phyloP scores from a whole-genome alignment of 1,284 basidiomycete genomes.

The Testicularia cyperi region DNA sequence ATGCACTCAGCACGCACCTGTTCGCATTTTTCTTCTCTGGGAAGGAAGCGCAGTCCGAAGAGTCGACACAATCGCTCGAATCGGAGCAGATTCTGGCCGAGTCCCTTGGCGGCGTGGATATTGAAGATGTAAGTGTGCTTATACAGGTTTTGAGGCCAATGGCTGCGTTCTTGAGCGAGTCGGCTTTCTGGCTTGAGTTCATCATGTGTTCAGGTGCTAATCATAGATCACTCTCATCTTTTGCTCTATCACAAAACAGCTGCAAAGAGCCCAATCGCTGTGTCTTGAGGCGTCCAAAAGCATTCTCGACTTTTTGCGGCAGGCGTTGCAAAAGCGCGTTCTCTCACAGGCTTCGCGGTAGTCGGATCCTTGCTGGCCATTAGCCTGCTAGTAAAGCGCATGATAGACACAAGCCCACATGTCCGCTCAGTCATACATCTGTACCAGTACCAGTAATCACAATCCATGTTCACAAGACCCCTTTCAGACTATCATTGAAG shows the following conservation, averaged over 20 bases:
- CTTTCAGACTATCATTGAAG: too few species aligned
- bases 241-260: too few species aligned
- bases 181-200: too few species aligned
- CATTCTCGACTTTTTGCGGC: not conserved
- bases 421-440: too few species aligned
- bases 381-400: too few species aligned
- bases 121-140: conserved; percentile 14
- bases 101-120: conserved; percentile 21
- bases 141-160: too few species aligned
- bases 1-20: conserved; percentile 47
- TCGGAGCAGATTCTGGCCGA: conserved; percentile 33
- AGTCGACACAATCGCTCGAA: not conserved
- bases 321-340: not conserved
- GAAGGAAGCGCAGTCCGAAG: not conserved
- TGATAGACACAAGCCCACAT: too few species aligned
- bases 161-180: too few species aligned
- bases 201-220: too few species aligned
- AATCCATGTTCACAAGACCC: too few species aligned
- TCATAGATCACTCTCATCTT: not conserved
- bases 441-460: too few species aligned
- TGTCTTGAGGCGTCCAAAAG: not conserved
- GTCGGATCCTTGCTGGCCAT: not conserved
- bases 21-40: conserved; percentile 51
- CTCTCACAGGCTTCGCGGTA: not conserved
- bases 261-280: not conserved